phyloP scores from a whole-genome alignment of 1,284 basidiomycete species.

The Melampsora occidentalis region DNA sequence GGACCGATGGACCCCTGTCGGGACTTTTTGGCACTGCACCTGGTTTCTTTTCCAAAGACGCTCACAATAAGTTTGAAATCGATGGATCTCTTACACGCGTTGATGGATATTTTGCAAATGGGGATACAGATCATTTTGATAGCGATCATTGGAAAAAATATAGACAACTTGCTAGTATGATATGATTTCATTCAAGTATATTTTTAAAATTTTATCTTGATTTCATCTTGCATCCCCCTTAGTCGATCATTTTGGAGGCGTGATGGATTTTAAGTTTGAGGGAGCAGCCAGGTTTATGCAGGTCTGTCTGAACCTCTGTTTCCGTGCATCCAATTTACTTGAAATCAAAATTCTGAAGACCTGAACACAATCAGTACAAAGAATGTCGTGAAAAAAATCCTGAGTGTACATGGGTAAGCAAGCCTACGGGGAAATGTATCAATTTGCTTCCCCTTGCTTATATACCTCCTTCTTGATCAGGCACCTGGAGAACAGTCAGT shows the following conservation, averaged over 20 bases:
- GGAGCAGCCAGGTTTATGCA: not conserved
- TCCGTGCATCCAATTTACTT: not conserved
- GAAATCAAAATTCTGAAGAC: not conserved
- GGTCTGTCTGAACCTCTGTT: not conserved
- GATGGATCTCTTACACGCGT: not conserved
- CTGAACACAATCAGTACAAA: not conserved
- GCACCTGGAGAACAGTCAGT: not conserved
- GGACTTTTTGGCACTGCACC: not conserved
- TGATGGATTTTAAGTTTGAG: not conserved
- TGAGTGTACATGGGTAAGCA: conserved; percentile 5
- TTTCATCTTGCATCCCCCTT: not conserved
- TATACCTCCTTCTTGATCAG: not conserved
- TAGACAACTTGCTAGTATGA: not conserved
- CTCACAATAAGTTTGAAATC: not conserved
- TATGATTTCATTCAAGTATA: not conserved
- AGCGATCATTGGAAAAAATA: conserved; percentile 7
- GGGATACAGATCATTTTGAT: not conserved
- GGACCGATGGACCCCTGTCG: not conserved
- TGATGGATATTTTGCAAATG: not conserved
- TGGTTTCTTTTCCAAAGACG: not conserved
- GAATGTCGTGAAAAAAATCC: not conserved
- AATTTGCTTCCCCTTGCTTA: not conserved
- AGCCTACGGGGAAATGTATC: not conserved
- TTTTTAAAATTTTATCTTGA: not conserved
- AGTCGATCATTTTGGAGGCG: not conserved